Evolutionary conservation across 2,329 filamentous ascomycete genomes (phyloP).

Genomic region (Alternaria sp.): DNA sequence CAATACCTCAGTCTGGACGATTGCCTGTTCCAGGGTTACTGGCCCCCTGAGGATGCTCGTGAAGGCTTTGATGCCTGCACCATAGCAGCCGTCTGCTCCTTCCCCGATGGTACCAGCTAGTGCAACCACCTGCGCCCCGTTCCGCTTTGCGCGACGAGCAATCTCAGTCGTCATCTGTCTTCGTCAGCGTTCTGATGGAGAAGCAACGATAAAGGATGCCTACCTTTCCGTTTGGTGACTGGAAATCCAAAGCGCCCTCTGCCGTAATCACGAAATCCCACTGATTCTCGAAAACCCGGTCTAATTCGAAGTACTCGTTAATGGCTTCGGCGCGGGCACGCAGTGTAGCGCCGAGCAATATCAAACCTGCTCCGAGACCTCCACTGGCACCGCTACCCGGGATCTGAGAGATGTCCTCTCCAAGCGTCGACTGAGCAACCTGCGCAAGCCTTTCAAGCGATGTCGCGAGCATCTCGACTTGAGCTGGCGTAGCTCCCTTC

Average conservation of each 20-base stretch:
- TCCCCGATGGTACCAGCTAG: slow-evolving; percentile 40
- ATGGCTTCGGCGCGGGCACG: slow-evolving; percentile 58
- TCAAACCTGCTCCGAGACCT: slow-evolving; percentile 59
- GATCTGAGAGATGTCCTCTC: slow-evolving; percentile 45
- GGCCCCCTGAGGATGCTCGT: slow-evolving; percentile 46
- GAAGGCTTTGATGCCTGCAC: slow-evolving; percentile 44
- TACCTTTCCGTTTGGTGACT: slow-evolving; percentile 56
- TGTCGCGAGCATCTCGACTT: slow-evolving; percentile 52
- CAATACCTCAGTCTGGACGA: slow-evolving; percentile 42
- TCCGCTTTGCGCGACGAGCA: slow-evolving; percentile 55
- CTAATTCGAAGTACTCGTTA: slow-evolving; percentile 58
- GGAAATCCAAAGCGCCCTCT: slow-evolving; percentile 60
- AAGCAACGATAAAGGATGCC: background rate
- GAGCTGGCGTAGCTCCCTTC: slow-evolving; percentile 56
- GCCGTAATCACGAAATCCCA: slow-evolving; percentile 61
- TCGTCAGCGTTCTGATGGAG: background rate
- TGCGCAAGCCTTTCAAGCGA: slow-evolving; percentile 54
- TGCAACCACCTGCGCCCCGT: slow-evolving; percentile 55
- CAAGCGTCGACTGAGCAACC: slow-evolving; percentile 44
- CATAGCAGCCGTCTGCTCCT: slow-evolving; percentile 36
- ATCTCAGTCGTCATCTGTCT: slow-evolving; percentile 60
- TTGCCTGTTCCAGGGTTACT: slow-evolving; percentile 43
- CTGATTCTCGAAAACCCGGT: slow-evolving; percentile 52
- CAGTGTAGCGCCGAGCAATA: slow-evolving; percentile 56
- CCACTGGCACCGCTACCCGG: slow-evolving; percentile 61